Evolutionary conservation across 306 rosid species (phyloP).

Genomic region (Cicer pinnatifidum): DNA sequence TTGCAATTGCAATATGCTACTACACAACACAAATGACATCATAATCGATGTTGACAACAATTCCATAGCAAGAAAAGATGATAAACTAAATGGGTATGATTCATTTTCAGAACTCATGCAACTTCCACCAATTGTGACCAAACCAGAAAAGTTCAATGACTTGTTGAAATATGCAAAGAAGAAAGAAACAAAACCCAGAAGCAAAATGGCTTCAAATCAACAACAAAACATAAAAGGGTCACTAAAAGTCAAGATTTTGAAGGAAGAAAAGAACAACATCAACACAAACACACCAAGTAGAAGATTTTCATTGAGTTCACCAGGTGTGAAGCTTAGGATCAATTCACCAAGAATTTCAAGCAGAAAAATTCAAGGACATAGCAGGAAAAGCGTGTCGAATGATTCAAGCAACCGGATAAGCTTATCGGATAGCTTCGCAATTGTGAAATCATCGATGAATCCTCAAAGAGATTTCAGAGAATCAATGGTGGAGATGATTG

Average conservation of each 20-base stretch:
- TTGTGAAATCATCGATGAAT: slow-evolving; percentile 79
- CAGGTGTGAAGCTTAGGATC: slow-evolving; percentile 63
- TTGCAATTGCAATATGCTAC: slow-evolving; percentile 23
- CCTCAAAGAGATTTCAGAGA: slow-evolving; percentile 89
- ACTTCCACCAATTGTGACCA: slow-evolving; percentile 78
- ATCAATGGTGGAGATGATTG: slow-evolving; percentile 98
- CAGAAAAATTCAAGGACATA: slow-evolving; percentile 45
- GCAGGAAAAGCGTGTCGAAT: slow-evolving; percentile 53
- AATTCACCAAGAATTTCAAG: slow-evolving; percentile 64
- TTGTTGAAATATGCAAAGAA: slow-evolving; percentile 42
- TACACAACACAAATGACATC: slow-evolving; percentile 53
- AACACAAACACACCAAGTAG: slow-evolving; percentile 44
- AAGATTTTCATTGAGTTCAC: slow-evolving; percentile 61
- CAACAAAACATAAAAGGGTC: slow-evolving; percentile 35
- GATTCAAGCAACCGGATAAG: slow-evolving; percentile 50
- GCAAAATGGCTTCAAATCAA: slow-evolving; percentile 35
- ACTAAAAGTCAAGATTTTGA: slow-evolving; percentile 50
- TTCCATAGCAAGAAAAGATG: slow-evolving; percentile 48
- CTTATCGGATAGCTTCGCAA: slow-evolving; percentile 72
- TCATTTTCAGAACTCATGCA: slow-evolving; percentile 56
- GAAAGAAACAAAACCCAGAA: slow-evolving; percentile 48
- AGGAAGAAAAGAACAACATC: slow-evolving; percentile 45
- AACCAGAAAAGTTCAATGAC: slow-evolving; percentile 53
- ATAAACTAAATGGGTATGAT: slow-evolving; percentile 47
- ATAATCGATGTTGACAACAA: slow-evolving; percentile 63